phyloP scores from a whole-genome alignment of 1,139 yeast species.

The Geotrichum macrosporum region DNA sequence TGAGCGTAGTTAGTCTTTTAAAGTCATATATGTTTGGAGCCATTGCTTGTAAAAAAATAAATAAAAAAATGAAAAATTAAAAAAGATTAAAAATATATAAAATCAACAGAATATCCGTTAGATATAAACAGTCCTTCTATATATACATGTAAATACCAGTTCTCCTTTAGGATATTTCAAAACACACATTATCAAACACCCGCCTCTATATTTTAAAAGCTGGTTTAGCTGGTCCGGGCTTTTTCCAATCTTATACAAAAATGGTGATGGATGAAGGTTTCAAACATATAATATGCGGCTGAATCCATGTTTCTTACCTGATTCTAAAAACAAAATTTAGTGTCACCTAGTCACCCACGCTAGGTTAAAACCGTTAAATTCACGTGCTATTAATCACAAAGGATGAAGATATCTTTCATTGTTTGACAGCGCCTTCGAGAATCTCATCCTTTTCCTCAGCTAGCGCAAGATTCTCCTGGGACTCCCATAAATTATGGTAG shows the following conservation, averaged over 20 bases:
- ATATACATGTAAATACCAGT: not conserved
- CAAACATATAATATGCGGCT: slow-evolving; percentile 10
- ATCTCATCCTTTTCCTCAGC: slow-evolving; percentile 18
- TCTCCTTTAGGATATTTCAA: not conserved
- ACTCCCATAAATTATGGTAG: slow-evolving; percentile 80
- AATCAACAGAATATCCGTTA: too few relatives aligned
- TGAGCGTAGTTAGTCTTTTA: slow-evolving; percentile 4
- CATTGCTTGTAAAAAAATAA: not conserved
- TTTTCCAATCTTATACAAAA: not conserved
- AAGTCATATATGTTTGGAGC: slow-evolving; percentile 3
- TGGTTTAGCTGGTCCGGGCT: not conserved
- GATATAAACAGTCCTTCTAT: not conserved
- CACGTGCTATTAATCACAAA: not conserved
- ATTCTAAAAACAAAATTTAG: too few relatives aligned
- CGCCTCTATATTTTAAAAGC: not conserved
- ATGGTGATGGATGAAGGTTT: not conserved
- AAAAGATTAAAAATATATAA: too few relatives aligned
- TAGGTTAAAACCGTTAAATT: not conserved
- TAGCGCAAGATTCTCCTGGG: slow-evolving; percentile 60
- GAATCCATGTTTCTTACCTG: not conserved
- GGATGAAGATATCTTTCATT: too few relatives aligned
- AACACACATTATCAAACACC: not conserved
- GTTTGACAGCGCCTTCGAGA: slow-evolving; percentile 5
- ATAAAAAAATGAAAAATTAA: not conserved
- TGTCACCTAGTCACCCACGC: too few relatives aligned